Evolutionary conservation across 2,329 filamentous ascomycete species (phyloP).

Genomic region (Plectosphaerella plurivora): DNA sequence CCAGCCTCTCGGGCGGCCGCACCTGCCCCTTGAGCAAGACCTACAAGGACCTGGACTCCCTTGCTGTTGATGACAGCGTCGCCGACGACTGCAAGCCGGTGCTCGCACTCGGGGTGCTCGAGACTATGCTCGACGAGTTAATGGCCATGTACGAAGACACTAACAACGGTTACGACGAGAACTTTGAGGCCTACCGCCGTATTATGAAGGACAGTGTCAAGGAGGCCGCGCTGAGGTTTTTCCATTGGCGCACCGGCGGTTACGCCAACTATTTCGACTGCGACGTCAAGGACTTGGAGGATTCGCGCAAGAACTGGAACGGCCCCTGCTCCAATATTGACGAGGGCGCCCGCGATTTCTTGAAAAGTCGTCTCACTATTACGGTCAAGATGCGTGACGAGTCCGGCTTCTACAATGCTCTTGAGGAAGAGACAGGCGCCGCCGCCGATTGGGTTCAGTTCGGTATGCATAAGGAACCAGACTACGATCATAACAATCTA

Average conservation of each 20-base stretch:
- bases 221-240: not conserved
- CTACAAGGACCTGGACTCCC: not conserved
- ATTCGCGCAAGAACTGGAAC: not conserved
- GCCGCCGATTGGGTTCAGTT: not conserved
- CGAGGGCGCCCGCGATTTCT: not conserved
- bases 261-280: conserved; percentile 1
- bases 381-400: not conserved
- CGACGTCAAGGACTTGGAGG: not conserved
- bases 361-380: not conserved
- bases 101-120: not conserved
- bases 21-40: not conserved
- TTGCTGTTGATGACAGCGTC: not conserved
- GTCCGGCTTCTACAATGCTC: not conserved
- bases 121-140: not conserved
- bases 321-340: not conserved
- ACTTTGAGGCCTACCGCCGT: not conserved
- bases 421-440: conserved; percentile 1
- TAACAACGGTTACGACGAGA: conserved; percentile 1
- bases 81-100: not conserved
- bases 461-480: not conserved
- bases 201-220: conserved; percentile 1
- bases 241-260: not conserved
- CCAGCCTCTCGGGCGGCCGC: not conserved
- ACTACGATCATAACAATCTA: not conserved
- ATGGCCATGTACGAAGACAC: not conserved